Percentiles rank a stretch among this genome's conserved stretches.
phyloP scores from a whole-genome alignment of 441 rosid species.

The Pelargonium hybrid region DNA sequence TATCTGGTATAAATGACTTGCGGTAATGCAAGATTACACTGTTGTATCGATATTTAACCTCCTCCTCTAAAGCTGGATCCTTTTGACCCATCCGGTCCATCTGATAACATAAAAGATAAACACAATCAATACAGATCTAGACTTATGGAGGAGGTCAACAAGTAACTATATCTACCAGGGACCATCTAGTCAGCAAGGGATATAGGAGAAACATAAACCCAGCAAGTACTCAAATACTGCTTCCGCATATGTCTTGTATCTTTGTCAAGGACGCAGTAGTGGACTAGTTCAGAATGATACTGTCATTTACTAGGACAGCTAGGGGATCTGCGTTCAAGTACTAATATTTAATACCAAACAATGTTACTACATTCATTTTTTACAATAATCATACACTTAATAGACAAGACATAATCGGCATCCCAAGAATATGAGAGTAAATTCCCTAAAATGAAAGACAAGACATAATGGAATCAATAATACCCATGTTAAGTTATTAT shows the following conservation, averaged over 20 bases:
- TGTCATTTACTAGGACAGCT: background rate
- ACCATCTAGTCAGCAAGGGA: background rate
- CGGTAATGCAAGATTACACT: conserved; percentile 76
- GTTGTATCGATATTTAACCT: conserved; percentile 64
- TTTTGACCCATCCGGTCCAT: conserved; percentile 65
- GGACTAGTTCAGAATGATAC: background rate
- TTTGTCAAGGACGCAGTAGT: background rate
- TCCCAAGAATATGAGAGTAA: too few species aligned
- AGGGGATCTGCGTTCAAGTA: background rate
- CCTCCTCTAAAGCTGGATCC: conserved; percentile 69
- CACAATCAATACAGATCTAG: conserved; percentile 1
- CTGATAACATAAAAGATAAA: conserved; percentile 35
- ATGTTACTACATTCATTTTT: background rate
- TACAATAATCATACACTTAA: background rate
- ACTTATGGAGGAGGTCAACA: background rate
- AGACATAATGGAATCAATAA: too few species aligned
- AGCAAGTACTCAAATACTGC: background rate
- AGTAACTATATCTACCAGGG: background rate
- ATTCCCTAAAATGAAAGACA: too few species aligned
- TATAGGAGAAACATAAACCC: background rate
- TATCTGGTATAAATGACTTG: conserved; percentile 86
- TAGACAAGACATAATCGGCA: too few species aligned
- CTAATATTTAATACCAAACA: background rate
- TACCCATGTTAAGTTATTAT: too few species aligned
- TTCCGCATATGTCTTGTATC: background rate